Evolutionary conservation across 768 basidiomycete species (phyloP).

Genomic region (Kwoniella newhampshirensis): DNA sequence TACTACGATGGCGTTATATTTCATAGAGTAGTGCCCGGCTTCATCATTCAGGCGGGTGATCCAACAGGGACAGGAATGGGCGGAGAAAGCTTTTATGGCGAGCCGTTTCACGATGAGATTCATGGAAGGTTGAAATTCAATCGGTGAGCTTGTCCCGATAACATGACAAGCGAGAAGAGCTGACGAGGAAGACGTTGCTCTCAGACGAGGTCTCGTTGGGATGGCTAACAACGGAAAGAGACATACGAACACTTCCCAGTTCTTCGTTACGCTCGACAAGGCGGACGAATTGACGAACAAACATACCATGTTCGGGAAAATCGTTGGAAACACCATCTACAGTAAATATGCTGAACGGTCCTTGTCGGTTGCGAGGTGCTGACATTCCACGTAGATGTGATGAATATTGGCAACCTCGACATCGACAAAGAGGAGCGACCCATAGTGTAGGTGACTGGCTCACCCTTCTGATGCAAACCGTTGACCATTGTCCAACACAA

Average conservation of each 20-base stretch:
- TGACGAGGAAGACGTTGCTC: not conserved
- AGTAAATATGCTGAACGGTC: slow-evolving; percentile 28
- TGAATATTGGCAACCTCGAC: slow-evolving; percentile 85
- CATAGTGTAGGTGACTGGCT: slow-evolving; percentile 59
- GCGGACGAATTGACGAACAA: slow-evolving; percentile 92
- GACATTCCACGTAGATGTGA: slow-evolving; percentile 63
- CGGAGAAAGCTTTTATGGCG: slow-evolving; percentile 94
- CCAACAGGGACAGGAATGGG: slow-evolving; percentile 84
- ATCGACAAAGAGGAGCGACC: slow-evolving; percentile 49
- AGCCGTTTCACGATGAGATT: slow-evolving; percentile 91
- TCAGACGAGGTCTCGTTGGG: slow-evolving; percentile 79
- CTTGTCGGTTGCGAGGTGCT: not conserved
- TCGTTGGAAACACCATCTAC: slow-evolving; percentile 52
- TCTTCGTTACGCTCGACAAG: slow-evolving; percentile 88
- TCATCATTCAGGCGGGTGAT: slow-evolving; percentile 94
- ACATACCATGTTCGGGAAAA: slow-evolving; percentile 89
- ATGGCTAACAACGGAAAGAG: slow-evolving; percentile 90
- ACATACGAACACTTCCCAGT: slow-evolving; percentile 90
- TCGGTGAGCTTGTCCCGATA: slow-evolving; percentile 17
- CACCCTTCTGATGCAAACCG: not conserved
- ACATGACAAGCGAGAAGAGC: not conserved
- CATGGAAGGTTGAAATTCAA: slow-evolving; percentile 83
- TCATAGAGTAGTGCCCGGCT: slow-evolving; percentile 86
- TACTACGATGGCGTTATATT: slow-evolving; percentile 97
- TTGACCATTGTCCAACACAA: not conserved